phyloP scores from a whole-genome alignment of 192 early-diverging fungal genomes.

The Umbelopsis vinacea region DNA sequence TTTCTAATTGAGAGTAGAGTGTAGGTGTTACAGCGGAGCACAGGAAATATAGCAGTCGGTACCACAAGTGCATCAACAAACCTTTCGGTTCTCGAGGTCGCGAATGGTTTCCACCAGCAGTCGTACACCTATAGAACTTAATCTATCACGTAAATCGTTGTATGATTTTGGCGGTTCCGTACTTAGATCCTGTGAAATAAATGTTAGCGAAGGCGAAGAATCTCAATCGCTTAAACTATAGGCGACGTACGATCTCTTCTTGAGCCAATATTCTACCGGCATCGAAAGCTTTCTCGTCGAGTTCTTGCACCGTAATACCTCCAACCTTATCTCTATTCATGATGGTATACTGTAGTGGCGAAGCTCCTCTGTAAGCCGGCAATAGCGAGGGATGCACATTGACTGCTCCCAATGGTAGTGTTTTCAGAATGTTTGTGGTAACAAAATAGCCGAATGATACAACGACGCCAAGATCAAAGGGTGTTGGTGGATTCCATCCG shows the following conservation, averaged over 20 bases:
- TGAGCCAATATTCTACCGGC: slow-evolving; percentile 84
- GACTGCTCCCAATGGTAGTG: slow-evolving; percentile 70
- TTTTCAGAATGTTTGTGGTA: slow-evolving; percentile 67
- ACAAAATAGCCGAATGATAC: slow-evolving; percentile 94
- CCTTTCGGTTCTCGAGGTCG: slow-evolving; percentile 63
- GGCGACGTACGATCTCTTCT: slow-evolving; percentile 53
- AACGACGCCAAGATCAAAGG: slow-evolving; percentile 87
- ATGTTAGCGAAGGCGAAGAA: background rate
- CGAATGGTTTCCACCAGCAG: slow-evolving; percentile 64
- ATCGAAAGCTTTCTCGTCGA: slow-evolving; percentile 81
- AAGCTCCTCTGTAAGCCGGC: slow-evolving; percentile 91
- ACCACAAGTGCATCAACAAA: slow-evolving; percentile 23
- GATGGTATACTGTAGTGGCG: slow-evolving; percentile 88
- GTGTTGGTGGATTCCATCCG: slow-evolving; percentile 51
- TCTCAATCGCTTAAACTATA: slow-evolving; percentile 7
- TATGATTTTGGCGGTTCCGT: slow-evolving; percentile 13
- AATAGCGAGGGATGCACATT: slow-evolving; percentile 96
- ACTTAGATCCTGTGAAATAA: background rate
- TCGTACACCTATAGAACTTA: slow-evolving; percentile 51
- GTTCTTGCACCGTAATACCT: slow-evolving; percentile 87
- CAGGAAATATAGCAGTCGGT: background rate
- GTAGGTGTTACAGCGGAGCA: background rate
- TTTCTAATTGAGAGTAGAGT: slow-evolving; percentile 37
- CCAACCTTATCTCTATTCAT: slow-evolving; percentile 72
- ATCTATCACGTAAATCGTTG: slow-evolving; percentile 3